Conservation (phyloP, 345 rosid species). For the Mangifera indica region DNA sequence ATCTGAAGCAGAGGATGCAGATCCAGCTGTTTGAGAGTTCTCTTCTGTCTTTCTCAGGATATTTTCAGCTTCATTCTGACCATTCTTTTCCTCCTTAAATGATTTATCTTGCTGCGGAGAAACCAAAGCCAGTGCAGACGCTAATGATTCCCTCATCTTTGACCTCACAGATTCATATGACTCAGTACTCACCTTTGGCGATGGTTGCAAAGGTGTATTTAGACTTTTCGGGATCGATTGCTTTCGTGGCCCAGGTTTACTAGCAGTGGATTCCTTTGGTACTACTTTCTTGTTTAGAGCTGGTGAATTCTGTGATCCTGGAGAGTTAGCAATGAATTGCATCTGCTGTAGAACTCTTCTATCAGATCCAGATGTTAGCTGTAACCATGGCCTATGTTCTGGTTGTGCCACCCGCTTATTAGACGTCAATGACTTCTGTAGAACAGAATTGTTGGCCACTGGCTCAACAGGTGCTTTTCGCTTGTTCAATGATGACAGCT, state of each 20-base stretch:
- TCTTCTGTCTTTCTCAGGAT: slow-evolving; percentile 23
- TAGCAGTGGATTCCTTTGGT: slow-evolving; percentile 35
- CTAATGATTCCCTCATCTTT: slow-evolving; percentile 78
- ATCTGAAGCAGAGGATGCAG: slow-evolving; percentile 21
- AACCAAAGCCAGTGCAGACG: slow-evolving; percentile 78
- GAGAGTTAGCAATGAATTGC: slow-evolving; percentile 34
- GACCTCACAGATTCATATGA: slow-evolving; percentile 67
- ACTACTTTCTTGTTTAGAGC: slow-evolving; percentile 41
- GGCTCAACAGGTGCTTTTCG: slow-evolving; percentile 57
- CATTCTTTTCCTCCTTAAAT: slow-evolving; percentile 30
- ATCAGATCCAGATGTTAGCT: slow-evolving; percentile 38
- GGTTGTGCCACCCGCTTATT: slow-evolving; percentile 53
- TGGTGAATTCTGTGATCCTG: slow-evolving; percentile 42
- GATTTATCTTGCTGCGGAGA: slow-evolving; percentile 36
- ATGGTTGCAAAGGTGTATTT: slow-evolving; percentile 35
- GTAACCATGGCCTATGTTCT: slow-evolving; percentile 90
- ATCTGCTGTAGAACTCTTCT: slow-evolving; percentile 34
- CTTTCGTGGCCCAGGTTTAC: slow-evolving; percentile 44
- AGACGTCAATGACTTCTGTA: slow-evolving; percentile 35
- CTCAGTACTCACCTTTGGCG: slow-evolving; percentile 43
- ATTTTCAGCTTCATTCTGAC: slow-evolving; percentile 37
- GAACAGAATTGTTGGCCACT: slow-evolving; percentile 27
- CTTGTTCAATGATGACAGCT: slow-evolving; percentile 39
- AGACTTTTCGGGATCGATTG: slow-evolving; percentile 40
- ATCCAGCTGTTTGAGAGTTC: slow-evolving; percentile 27